Base-by-base conservation (phyloP, 768 basidiomycete genomes). In the Piloderma croceum region DNA sequence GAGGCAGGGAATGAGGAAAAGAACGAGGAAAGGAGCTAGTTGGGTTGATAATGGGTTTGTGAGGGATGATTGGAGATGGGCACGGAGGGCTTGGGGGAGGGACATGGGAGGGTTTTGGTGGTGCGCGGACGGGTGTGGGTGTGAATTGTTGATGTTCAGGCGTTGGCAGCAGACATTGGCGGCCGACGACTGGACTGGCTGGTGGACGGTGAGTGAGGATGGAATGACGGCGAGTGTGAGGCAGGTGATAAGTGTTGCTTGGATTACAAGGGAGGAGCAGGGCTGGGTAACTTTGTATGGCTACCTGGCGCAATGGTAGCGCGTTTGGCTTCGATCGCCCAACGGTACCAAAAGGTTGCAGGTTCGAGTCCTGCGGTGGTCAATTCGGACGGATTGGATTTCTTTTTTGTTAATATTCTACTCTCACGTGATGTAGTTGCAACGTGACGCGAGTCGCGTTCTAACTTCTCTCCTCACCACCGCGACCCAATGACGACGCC, bases 11-110 rank as follows among this genome's bases (percentile, higher is more conserved):
- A 71, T 51, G 41, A 68, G 44, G 41, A 85, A 47, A 50, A 86
- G 54, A 40, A 78, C 53, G 41, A 75, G 11, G 27, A 84, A 60
- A 10, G 81, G 81, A 17, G 71, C 74, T 27, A 76, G 54, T 59
- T 86, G 84, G 39, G 69, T 68, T 50, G 79, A 68, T 9, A 66
- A 11, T 18, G 13, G 20, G 13, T 35, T 18, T 9, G 18, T 9
- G 34, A 21, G 20, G 9, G 18, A 9, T 9, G 27, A 29, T 15
- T 9, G 15, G 15, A 29, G 27, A 9, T 15, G 15, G 27, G 9
- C 27, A 15, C 27, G 27, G 9, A 29, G 10, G 27, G 10, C 15
- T 9, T 29, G 10, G 9, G 15, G 27, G 15, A 9, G 27, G 27
- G 9, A 29, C 27, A 29, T 29, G n/a, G n/a, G n/a, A n/a, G n/a